These are phyloP conservation scores for Grifola frondosa DNA, from an alignment of 1,284 basidiomycete species.

Conservation along the genomic window DNA sequence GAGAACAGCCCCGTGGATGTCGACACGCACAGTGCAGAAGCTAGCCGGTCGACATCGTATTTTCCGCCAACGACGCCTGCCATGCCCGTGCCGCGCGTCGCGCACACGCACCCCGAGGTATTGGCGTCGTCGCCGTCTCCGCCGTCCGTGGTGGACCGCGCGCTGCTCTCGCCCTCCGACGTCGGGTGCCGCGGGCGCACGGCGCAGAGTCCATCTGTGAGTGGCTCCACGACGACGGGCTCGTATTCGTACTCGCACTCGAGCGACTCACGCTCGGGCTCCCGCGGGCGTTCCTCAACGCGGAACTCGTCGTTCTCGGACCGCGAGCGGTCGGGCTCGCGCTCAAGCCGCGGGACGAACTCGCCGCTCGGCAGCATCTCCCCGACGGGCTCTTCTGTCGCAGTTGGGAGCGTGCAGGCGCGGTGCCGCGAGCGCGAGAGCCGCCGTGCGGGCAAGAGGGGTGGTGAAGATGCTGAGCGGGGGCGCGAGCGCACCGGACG, in stretches of 20 bases:
- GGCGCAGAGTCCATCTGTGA: conserved; percentile 26
- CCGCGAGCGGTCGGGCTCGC: conserved; percentile 40
- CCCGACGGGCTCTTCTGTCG: conserved; percentile 47
- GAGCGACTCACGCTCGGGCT: conserved; percentile 31
- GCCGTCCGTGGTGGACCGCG: conserved; percentile 17
- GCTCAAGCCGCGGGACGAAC: conserved; percentile 34
- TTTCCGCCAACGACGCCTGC: conserved; percentile 12
- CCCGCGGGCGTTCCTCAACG: conserved; percentile 52
- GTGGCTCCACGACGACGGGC: conserved; percentile 33
- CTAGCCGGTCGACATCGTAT: conserved; percentile 11
- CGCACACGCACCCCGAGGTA: conserved; percentile 17
- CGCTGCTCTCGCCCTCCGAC: conserved; percentile 28
- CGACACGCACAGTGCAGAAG: conserved; percentile 5
- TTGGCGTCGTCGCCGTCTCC: conserved; percentile 11
- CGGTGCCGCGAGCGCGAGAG: conserved; percentile 30
- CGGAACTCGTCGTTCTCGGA: conserved; percentile 50
- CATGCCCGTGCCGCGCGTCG: conserved; percentile 22
- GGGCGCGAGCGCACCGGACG: conserved; percentile 46
- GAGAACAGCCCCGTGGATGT: conserved; percentile 20
- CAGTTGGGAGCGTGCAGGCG: conserved; percentile 33
- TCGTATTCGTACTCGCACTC: conserved; percentile 28
- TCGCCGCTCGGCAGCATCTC: conserved; percentile 61
- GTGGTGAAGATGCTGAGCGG: conserved; percentile 28
- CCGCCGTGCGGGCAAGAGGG: conserved; percentile 15
- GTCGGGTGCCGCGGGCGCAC: conserved; percentile 24